Evolutionary conservation across 352 stramenopile genomes (phyloP), one percentile per base, ranked within the genome.

Genomic region (Lagenidium giganteum): DNA sequence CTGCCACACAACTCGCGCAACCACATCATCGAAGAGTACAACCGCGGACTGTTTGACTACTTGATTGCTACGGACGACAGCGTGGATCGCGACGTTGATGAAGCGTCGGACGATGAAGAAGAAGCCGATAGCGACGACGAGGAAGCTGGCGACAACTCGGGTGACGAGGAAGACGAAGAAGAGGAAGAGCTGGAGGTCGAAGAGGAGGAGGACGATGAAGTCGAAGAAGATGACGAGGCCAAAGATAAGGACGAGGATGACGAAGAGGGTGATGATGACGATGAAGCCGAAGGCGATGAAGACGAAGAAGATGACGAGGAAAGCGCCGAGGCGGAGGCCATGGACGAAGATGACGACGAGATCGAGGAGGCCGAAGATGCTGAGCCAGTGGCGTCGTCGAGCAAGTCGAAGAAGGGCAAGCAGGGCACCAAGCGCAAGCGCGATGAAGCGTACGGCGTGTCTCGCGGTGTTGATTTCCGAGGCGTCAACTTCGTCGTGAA

Each of bases 401-500:
- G 18, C 33, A 58, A 61, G 12, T 14, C 37, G 2, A 32, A 21
- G 14, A 39, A 61, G 47, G 28, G 33, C 5, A 57, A 58, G 20
- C 67, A 77, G 22, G 63, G 62, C n/a, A 44, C 61, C 20, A 85
- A 88, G 56, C 70, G 65, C 34, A 50, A 55, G 25, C 77, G 70
- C 41, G 93, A 98, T 61, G 74, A 87, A 38, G 76, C 92, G 32
- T 99, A 98, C 65, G 96, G 96, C 25, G 94, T 99, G 5, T 92
- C 92, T 8, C 91, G 97, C 54, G 97, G 97, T 47, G 82, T 99
- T 31, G 97, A 99, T 56, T 99, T 99, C 75, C 83, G 92, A 25
- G 93, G 90, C 47, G 96, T 99, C 24, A 96, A 88, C 21, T 99
- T 98, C 68, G 97, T 99, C 25, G 83, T 99, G 49, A 99, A 99